Evolutionary conservation across 2,329 filamentous ascomycete species (phyloP).

Genomic region (Monosporascus sp.): DNA sequence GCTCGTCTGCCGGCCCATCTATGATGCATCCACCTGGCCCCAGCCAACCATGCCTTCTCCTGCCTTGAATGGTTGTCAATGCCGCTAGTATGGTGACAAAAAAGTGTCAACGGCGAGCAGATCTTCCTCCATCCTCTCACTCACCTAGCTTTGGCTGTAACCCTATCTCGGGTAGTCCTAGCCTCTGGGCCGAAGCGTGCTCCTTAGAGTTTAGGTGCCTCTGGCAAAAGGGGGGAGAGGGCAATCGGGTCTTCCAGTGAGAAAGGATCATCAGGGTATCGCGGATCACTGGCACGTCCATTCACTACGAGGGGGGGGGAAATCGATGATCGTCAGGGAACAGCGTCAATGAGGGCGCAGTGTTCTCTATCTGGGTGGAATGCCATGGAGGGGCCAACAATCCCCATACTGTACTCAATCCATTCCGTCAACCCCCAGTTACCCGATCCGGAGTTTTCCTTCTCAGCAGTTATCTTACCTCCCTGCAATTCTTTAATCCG

Average conservation of each 20-base stretch:
- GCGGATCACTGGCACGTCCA: background rate
- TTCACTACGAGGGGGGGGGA: background rate
- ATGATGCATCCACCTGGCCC: background rate
- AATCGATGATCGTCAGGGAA: background rate
- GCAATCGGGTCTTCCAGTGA: background rate
- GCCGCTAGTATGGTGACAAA: background rate
- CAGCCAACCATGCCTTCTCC: background rate
- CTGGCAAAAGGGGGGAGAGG: background rate
- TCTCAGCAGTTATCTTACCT: background rate
- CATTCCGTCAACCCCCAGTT: no score
- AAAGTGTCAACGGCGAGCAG: background rate
- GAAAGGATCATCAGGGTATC: background rate
- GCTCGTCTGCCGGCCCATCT: background rate
- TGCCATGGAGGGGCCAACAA: background rate
- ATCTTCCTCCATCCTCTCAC: background rate
- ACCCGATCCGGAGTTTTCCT: background rate
- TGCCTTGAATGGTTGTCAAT: background rate
- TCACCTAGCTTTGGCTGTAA: background rate
- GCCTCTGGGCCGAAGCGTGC: background rate
- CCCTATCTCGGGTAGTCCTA: background rate
- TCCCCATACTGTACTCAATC: no score
- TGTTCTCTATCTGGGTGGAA: background rate
- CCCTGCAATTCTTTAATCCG: background rate
- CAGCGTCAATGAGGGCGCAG: background rate
- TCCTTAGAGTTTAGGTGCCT: background rate